Conservation (phyloP, 2,329 filamentous ascomycete genomes). For the Phoma sp. region DNA sequence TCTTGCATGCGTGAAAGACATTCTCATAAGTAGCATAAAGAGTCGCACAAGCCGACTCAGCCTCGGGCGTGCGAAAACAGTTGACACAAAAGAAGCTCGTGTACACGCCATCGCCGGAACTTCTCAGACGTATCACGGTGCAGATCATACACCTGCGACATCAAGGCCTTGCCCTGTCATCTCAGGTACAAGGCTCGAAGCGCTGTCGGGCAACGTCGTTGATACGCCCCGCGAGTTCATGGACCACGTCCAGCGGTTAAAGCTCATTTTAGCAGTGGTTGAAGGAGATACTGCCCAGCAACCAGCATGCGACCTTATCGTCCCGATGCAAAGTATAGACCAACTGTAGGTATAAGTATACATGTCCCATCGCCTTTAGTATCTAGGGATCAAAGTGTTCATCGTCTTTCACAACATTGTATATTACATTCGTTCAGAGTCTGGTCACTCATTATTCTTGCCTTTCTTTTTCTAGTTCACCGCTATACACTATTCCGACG, state of each 20-base stretch:
- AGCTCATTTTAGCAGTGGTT: neutral
- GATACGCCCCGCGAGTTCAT: neutral
- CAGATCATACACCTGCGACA: neutral
- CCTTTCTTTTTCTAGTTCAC: neutral
- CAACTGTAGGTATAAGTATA: neutral
- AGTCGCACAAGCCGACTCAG: neutral
- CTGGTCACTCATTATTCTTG: conserved; percentile 6
- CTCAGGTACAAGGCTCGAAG: neutral
- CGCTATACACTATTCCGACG: neutral
- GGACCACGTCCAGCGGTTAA: neutral
- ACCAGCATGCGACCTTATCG: neutral
- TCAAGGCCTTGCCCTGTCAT: neutral
- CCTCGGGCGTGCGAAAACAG: neutral
- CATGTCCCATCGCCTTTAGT: neutral
- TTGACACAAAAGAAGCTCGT: too few species aligned
- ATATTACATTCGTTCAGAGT: conserved; percentile 8
- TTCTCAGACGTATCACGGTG: conserved; percentile 9
- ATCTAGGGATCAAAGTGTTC: neutral
- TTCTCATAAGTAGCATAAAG: too few species aligned
- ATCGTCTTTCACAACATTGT: neutral
- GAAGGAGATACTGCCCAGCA: neutral
- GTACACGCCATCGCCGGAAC: conserved; percentile 1
- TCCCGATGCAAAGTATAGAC: neutral
- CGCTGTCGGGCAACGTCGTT: neutral
- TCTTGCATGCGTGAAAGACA: neutral